Percentiles rank a stretch among this genome's conserved stretches.
phyloP scores from a whole-genome alignment of 75 land plant species.

The Cryptomeria japonica region DNA sequence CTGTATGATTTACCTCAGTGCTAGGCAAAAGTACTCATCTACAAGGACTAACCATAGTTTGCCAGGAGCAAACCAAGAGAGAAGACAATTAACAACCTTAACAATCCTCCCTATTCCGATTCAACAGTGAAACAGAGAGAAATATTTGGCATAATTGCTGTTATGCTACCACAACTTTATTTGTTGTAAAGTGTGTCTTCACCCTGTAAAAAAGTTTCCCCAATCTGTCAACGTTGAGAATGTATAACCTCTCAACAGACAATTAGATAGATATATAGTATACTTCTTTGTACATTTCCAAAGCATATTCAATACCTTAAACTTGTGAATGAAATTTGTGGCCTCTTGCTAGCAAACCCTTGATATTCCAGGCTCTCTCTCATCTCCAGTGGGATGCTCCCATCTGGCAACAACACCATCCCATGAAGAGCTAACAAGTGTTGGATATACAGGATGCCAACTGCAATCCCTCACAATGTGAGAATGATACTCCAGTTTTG shows the following conservation, averaged over 20 bases:
- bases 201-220: background rate
- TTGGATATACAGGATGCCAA: conserved; percentile 90
- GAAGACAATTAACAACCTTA: background rate
- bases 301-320: background rate
- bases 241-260: background rate
- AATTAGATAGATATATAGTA: background rate
- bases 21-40: background rate
- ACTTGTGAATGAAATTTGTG: background rate
- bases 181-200: background rate
- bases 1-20: background rate
- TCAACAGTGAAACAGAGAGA: background rate
- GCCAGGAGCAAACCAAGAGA: background rate
- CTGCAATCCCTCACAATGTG: conserved; percentile 83
- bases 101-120: background rate
- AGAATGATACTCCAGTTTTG: conserved; percentile 52
- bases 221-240: background rate
- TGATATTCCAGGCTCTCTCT: background rate
- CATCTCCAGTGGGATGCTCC: conserved; percentile 57
- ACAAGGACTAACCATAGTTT: background rate
- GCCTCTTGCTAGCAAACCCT: background rate
- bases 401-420: conserved; percentile 77
- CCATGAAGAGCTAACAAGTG: conserved; percentile 89
- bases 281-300: background rate
- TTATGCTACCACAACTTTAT: background rate
- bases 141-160: background rate